Base-by-base conservation (phyloP, 345 rosid genomes). In the Dipteronia sinensis region DNA sequence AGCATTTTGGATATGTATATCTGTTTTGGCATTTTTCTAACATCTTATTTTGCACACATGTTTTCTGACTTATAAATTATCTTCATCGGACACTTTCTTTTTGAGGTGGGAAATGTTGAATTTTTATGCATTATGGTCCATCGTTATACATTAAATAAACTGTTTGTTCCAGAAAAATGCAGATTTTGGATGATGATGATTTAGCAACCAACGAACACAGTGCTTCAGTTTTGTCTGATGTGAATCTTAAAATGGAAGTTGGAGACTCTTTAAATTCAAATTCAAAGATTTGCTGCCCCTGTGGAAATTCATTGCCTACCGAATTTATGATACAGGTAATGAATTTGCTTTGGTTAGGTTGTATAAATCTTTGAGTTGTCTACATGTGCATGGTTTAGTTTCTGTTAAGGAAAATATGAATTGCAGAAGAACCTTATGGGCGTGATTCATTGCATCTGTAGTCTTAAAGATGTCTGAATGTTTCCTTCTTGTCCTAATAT, bases 91-190 rank as follows among this genome's bases (percentile, higher is more conserved):
- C 62, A 65, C 11, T 42, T 46, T 15, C 10, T 68, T 11, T 46
- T 29, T 58, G 27, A 20, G 29, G 17, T 20, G 17, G 69, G 46
- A 69, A 42, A 64, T 74, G 40, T 19, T 53, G 4, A 25, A 8
- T 0, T 40, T 55, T 40, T 20, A 25, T 22, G 34, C 29, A n/a
- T 62, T 63, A 19, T 70, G 72, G 65, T 76, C 62, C 56, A 29
- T 38, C 10, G 34, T 16, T 72, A 0, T 76, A 72, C 53, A 34
- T 71, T 82, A 46, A 70, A 69, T 40, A 31, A 31, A 67, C 67
- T 53, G 25, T 70, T 59, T n/a, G 69, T 17, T 79, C 69, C 84
- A 83, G 88, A 67, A 85, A 80, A 76, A 83, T 85, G 86, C 84
- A 80, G 82, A 71, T 31, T 9, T 34, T 80, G 3, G 82, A 75